phyloP scores from a whole-genome alignment of 768 basidiomycete species.

The Tulasnella sp. region DNA sequence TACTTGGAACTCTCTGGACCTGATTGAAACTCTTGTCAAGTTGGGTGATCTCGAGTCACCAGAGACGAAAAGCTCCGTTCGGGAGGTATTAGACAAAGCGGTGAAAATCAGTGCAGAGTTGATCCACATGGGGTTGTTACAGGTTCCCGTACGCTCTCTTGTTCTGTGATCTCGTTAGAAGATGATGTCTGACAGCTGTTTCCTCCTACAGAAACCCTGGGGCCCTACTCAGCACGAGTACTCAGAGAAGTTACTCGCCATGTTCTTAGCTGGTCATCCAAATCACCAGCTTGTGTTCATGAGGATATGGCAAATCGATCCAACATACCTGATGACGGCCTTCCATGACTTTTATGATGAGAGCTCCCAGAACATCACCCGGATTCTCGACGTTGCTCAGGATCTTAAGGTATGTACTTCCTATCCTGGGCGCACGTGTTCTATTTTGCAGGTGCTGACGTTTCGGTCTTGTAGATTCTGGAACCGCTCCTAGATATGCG shows the following conservation, averaged over 20 bases:
- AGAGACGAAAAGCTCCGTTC: conserved; percentile 66
- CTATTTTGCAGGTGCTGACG: not conserved
- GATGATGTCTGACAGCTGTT: conserved; percentile 21
- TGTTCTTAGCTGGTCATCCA: conserved; percentile 87
- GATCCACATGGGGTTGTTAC: conserved; percentile 84
- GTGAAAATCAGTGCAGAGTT: conserved; percentile 89
- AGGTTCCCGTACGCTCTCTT: conserved; percentile 62
- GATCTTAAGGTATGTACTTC: conserved; percentile 58
- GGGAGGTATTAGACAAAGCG: conserved; percentile 89
- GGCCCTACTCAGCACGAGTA: conserved; percentile 82
- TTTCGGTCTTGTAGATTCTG: conserved; percentile 48
- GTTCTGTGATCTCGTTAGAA: not conserved
- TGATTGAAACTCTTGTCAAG: conserved; percentile 80
- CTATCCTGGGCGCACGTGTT: not conserved
- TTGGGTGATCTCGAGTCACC: conserved; percentile 58
- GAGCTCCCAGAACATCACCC: conserved; percentile 83
- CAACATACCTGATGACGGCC: conserved; percentile 72
- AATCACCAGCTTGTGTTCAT: conserved; percentile 96
- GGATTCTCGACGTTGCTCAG: conserved; percentile 90
- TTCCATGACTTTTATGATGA: conserved; percentile 90
- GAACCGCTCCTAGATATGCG: conserved; percentile 85
- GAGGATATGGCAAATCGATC: conserved; percentile 88
- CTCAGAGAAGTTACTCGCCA: conserved; percentile 68
- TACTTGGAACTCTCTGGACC: conserved; percentile 89
- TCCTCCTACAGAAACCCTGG: conserved; percentile 55